phyloP scores from a whole-genome alignment of 2,329 filamentous ascomycete species.

The Nemania serpens region DNA sequence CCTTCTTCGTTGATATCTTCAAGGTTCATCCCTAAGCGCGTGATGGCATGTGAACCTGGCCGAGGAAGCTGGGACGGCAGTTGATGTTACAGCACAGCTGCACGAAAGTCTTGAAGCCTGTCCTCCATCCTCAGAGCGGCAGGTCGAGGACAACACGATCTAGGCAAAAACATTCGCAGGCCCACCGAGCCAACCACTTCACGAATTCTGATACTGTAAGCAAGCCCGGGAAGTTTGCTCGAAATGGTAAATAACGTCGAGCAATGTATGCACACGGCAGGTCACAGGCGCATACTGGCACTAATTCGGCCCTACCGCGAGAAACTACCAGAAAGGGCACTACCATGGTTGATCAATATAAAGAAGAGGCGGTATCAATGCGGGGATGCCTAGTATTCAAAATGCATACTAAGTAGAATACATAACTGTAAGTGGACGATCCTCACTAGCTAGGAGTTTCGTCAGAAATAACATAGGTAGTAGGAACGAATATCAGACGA shows the following conservation, averaged over 20 bases:
- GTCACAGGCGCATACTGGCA: slow-evolving; percentile 12
- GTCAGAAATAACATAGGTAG: background rate
- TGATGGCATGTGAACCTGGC: background rate
- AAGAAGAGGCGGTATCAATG: background rate
- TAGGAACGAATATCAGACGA: too few species aligned
- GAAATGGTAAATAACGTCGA: slow-evolving; percentile 12
- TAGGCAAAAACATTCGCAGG: background rate
- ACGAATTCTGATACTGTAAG: background rate
- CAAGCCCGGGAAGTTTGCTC: background rate
- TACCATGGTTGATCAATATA: slow-evolving; percentile 7
- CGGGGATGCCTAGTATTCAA: background rate
- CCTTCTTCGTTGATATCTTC: slow-evolving; percentile 1
- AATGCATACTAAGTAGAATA: too few species aligned
- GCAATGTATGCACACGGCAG: slow-evolving; percentile 20
- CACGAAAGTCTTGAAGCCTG: slow-evolving; percentile 1
- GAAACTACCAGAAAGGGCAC: slow-evolving; percentile 6
- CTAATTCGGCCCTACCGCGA: slow-evolving; percentile 23
- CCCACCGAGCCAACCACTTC: background rate
- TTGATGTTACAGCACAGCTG: slow-evolving; percentile 20
- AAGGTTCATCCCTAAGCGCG: background rate
- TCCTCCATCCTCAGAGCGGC: slow-evolving; percentile 13
- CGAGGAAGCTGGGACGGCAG: background rate
- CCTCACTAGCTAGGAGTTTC: too few species aligned
- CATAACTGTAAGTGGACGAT: too few species aligned
- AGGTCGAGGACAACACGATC: slow-evolving; percentile 10